Evolutionary conservation across 441 rosid species (phyloP).

Genomic region (Sinapis alba): DNA sequence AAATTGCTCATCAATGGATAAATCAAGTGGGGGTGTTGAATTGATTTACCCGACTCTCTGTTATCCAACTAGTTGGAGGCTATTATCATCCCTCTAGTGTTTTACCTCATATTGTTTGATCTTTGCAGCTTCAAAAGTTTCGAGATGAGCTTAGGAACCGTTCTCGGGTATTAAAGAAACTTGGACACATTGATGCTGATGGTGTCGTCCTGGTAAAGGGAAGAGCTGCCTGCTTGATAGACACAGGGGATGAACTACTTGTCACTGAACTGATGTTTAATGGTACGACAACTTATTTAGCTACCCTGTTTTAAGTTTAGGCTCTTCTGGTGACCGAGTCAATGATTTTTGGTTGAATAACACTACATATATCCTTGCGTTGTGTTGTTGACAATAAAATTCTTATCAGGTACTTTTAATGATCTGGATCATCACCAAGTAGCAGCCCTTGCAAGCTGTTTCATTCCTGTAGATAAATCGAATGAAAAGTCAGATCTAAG

Average conservation of each 20-base stretch:
- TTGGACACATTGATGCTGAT: slow-evolving; percentile 90
- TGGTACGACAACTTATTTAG: slow-evolving; percentile 50
- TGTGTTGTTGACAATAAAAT: slow-evolving; percentile 23
- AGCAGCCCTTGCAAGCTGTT: slow-evolving; percentile 99
- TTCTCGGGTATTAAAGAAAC: slow-evolving; percentile 92
- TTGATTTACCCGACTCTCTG: slow-evolving; percentile 9
- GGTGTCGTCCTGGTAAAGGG: slow-evolving; percentile 94
- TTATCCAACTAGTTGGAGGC: background rate
- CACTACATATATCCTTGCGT: slow-evolving; percentile 8
- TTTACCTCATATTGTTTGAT: slow-evolving; percentile 16
- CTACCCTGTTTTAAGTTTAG: slow-evolving; percentile 18
- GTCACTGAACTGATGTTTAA: slow-evolving; percentile 98
- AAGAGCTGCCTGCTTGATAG: slow-evolving; percentile 98
- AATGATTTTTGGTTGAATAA: background rate
- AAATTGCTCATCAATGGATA: slow-evolving; percentile 4
- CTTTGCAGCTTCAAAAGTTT: slow-evolving; percentile 87
- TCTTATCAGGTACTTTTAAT: slow-evolving; percentile 79
- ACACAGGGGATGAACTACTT: slow-evolving; percentile 98
- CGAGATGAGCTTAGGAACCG: slow-evolving; percentile 96
- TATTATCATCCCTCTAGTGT: slow-evolving; percentile 18
- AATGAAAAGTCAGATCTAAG: slow-evolving; percentile 85
- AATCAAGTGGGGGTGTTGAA: background rate
- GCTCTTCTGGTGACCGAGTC: slow-evolving; percentile 7
- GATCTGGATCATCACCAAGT: slow-evolving; percentile 97
- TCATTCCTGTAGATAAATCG: slow-evolving; percentile 97